Evolutionary conservation across 495 filamentous ascomycete genomes (phyloP).

Genomic region (Daldinia grandis): DNA sequence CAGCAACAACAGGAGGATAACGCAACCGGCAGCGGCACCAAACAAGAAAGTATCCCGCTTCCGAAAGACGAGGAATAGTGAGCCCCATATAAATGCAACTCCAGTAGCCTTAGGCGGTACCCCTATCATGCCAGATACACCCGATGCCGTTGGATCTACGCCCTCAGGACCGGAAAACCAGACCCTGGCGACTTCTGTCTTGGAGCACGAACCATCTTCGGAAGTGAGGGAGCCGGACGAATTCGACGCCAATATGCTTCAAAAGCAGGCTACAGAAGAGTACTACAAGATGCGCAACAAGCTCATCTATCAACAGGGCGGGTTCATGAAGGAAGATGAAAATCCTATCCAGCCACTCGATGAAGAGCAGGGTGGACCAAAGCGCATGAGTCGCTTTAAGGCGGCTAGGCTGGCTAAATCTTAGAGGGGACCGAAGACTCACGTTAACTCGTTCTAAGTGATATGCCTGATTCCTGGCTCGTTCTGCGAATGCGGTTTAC

Average conservation of each 20-base stretch:
- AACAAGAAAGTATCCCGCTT: conserved; percentile 59
- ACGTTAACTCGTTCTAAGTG: conserved; percentile 25
- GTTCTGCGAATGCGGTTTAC: neutral
- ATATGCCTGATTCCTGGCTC: neutral
- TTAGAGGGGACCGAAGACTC: conserved; percentile 18
- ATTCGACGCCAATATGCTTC: conserved; percentile 74
- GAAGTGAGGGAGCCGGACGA: conserved; percentile 70
- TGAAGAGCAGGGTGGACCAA: conserved; percentile 69
- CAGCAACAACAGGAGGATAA: conserved; percentile 51
- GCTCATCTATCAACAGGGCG: conserved; percentile 80
- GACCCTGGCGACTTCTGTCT: conserved; percentile 64
- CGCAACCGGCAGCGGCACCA: conserved; percentile 49
- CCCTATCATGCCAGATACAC: conserved; percentile 36
- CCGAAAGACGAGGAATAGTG: conserved; percentile 48
- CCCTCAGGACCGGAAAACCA: conserved; percentile 64
- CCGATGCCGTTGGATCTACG: conserved; percentile 26
- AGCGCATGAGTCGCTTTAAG: conserved; percentile 87
- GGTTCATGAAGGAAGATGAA: conserved; percentile 72
- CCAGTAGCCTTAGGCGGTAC: conserved; percentile 17
- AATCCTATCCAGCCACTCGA: conserved; percentile 69
- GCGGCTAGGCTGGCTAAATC: conserved; percentile 74
- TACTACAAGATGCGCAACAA: conserved; percentile 81
- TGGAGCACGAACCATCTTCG: conserved; percentile 64
- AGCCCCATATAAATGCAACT: conserved; percentile 6
- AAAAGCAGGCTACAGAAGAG: conserved; percentile 79